Conservation (phyloP, 2,329 filamentous ascomycete species). For the Byssoonygena ceratinophila region DNA sequence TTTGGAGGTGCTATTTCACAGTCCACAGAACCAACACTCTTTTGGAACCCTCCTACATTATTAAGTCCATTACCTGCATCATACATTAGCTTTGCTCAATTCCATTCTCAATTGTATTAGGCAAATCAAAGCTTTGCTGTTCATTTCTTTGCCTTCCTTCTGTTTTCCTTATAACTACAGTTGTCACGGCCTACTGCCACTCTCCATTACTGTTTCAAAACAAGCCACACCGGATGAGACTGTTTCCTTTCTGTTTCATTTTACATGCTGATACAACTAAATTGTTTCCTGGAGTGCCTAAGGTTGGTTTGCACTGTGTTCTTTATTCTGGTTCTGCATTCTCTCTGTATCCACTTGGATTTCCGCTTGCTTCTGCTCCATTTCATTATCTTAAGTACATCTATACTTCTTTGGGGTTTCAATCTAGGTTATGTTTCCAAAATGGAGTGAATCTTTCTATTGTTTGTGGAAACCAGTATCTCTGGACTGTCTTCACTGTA, state of each 20-base stretch:
- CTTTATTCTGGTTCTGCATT: no score
- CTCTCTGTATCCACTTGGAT: no score
- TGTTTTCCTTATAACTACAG: not conserved
- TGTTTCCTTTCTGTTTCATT: not conserved
- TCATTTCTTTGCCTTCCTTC: not conserved
- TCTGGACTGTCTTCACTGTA: not conserved
- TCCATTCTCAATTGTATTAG: constrained; percentile 13
- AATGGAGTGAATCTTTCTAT: not conserved
- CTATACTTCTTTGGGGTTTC: not conserved
- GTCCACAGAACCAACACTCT: not conserved
- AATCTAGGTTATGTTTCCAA: not conserved
- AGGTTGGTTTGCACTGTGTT: no score
- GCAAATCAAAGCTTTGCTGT: constrained; percentile 3
- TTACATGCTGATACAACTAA: no score
- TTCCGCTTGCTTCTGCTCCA: not conserved
- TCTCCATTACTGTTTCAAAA: not conserved
- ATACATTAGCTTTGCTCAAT: not conserved
- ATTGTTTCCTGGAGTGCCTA: no score
- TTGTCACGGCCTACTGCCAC: not conserved
- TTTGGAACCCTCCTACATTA: not conserved
- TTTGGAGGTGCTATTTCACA: not conserved
- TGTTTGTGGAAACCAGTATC: not conserved
- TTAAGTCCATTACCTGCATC: not conserved
- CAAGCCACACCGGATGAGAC: not conserved
- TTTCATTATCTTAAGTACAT: not conserved